A percentile compares a stretch with the other conserved stretches of the same genome.
Evolutionary conservation across 768 basidiomycete species (phyloP).

Genomic region (Leccinum rimulosum): DNA sequence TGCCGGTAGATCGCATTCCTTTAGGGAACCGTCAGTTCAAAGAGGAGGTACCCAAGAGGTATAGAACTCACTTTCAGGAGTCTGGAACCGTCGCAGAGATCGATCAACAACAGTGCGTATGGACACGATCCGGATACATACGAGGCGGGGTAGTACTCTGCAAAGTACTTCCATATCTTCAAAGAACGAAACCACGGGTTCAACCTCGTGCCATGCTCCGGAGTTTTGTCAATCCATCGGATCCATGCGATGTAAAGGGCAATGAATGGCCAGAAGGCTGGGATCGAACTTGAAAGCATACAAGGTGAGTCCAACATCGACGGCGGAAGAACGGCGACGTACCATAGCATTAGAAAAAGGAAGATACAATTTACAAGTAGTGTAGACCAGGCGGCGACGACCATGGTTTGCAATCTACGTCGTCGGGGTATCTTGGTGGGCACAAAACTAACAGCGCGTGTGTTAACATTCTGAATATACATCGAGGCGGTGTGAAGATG

Average conservation of each 20-base stretch:
- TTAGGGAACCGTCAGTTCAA: background rate
- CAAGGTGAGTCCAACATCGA: background rate
- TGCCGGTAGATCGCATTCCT: constrained; percentile 86
- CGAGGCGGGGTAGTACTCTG: constrained; percentile 89
- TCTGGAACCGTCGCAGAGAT: background rate
- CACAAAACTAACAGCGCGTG: constrained; percentile 56
- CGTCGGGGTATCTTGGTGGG: constrained; percentile 84
- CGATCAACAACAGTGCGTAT: background rate
- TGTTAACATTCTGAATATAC: constrained; percentile 1
- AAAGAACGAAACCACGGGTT: constrained; percentile 71
- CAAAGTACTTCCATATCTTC: constrained; percentile 85
- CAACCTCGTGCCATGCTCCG: constrained; percentile 68
- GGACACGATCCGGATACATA: constrained; percentile 42
- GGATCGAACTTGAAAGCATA: constrained; percentile 66
- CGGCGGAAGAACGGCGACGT: constrained; percentile 23
- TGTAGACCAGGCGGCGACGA: constrained; percentile 87
- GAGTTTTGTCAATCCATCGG: constrained; percentile 68
- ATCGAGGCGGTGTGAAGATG: background rate
- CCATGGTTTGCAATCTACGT: constrained; percentile 84
- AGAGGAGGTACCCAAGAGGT: background rate
- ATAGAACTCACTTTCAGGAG: constrained; percentile 35
- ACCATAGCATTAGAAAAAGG: constrained; percentile 82
- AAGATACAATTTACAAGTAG: constrained; percentile 65
- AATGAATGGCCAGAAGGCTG: constrained; percentile 84
- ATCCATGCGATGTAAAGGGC: constrained; percentile 79